These are phyloP conservation scores for Scutellaria minor DNA, from an alignment of 257 asterid genomes.

Conservation along the genomic window DNA sequence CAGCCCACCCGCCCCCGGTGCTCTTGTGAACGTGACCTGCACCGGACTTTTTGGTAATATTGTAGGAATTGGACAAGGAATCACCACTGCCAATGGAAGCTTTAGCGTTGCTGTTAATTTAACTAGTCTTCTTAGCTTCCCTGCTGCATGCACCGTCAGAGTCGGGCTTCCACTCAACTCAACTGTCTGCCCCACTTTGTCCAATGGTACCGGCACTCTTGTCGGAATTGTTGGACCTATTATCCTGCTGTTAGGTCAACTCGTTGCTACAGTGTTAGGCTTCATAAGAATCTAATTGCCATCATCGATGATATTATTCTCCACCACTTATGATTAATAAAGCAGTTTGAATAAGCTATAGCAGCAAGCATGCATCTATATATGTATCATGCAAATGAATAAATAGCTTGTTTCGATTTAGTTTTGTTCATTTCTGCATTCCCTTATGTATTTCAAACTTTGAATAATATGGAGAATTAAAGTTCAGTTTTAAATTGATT, in stretches of 20 bases:
- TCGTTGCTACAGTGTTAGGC: background rate
- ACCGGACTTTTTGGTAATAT: background rate
- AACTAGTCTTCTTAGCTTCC: no score
- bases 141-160: background rate
- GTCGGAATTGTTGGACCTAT: background rate
- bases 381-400: no score
- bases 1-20: background rate
- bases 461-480: no score
- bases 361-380: no score
- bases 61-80: background rate
- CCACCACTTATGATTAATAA: background rate
- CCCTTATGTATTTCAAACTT: no score
- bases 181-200: background rate
- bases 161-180: constrained; percentile 9
- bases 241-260: background rate
- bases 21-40: background rate
- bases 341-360: no score
- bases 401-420: no score
- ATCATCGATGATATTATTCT: background rate
- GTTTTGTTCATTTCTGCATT: no score
- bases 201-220: background rate
- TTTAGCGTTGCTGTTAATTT: background rate
- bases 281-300: background rate
- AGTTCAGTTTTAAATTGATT: no score
- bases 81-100: background rate